These are phyloP conservation scores for Trichoderma sp. DNA, from an alignment of 2,329 filamentous ascomycete genomes.

Conservation along the genomic window DNA sequence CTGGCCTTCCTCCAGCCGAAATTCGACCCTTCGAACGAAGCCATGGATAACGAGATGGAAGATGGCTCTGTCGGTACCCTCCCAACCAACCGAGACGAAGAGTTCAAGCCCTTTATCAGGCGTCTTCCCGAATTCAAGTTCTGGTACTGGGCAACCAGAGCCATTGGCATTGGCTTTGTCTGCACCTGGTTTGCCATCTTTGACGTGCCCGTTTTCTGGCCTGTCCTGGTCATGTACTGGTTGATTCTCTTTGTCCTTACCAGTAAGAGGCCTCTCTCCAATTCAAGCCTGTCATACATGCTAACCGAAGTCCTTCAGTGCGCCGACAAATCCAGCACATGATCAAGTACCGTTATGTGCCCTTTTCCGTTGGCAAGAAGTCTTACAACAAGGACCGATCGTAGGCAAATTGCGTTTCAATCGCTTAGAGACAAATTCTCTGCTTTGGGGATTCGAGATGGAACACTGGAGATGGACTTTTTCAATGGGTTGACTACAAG, in stretches of 20 bases:
- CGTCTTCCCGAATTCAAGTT: constrained; percentile 99
- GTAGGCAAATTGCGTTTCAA: constrained; percentile 32
- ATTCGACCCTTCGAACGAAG: constrained; percentile 95
- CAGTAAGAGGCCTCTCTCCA: constrained; percentile 63
- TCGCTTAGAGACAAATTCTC: background rate
- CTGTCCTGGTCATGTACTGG: constrained; percentile 98
- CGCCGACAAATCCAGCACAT: constrained; percentile 99
- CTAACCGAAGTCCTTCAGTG: constrained; percentile 61
- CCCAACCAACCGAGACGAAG: constrained; percentile 94
- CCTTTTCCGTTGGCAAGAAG: constrained; percentile 89
- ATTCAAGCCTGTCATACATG: background rate
- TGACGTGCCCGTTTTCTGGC: constrained; percentile 98
- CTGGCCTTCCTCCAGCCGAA: constrained; percentile 98
- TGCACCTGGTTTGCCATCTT: constrained; percentile 95
- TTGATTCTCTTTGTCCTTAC: constrained; percentile 94
- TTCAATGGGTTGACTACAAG: constrained; percentile 1
- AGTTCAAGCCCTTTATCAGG: constrained; percentile 96
- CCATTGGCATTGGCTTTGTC: constrained; percentile 77
- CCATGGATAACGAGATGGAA: constrained; percentile 92
- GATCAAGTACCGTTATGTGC: constrained; percentile 99
- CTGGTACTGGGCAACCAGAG: constrained; percentile 94
- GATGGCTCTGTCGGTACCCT: constrained; percentile 81
- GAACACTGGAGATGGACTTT: background rate
- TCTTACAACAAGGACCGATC: constrained; percentile 71
- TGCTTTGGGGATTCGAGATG: background rate